These are phyloP conservation scores for Agaricales sp. DNA, from an alignment of 1,284 basidiomycete genomes.

Conservation along the genomic window DNA sequence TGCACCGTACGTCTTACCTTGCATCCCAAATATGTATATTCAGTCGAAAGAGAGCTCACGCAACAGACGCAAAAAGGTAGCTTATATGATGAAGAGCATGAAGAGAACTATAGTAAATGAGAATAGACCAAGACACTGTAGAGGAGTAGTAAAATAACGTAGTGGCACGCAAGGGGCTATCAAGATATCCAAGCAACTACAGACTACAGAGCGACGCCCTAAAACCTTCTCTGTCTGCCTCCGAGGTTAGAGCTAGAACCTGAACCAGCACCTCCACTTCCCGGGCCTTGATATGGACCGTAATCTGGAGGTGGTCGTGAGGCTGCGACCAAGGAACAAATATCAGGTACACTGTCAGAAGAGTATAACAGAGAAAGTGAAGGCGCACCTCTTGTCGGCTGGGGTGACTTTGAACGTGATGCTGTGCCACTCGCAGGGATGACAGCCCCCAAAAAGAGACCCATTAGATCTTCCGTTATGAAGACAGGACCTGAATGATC, in stretches of 20 bases:
- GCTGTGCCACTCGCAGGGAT: conserved; percentile 46
- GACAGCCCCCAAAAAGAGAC: conserved; percentile 63
- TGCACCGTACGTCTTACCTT: too few relatives aligned
- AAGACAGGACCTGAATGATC: conserved; percentile 68
- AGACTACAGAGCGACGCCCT: too few relatives aligned
- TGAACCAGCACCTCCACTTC: conserved; percentile 10
- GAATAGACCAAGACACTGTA: too few relatives aligned
- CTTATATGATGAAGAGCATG: too few relatives aligned
- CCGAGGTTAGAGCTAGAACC: too few relatives aligned
- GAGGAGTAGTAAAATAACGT: too few relatives aligned
- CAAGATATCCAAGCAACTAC: too few relatives aligned
- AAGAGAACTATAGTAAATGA: too few relatives aligned
- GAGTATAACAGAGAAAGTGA: conserved; percentile 11
- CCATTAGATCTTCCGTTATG: conserved; percentile 79
- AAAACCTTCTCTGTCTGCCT: background rate
- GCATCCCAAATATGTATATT: too few relatives aligned
- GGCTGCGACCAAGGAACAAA: conserved; percentile 19
- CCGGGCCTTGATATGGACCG: conserved; percentile 58
- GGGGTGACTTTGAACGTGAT: conserved; percentile 43
- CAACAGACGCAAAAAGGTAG: too few relatives aligned
- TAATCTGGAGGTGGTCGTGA: conserved; percentile 61
- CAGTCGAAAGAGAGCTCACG: too few relatives aligned
- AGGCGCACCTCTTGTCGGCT: conserved; percentile 28
- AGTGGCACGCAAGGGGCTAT: too few relatives aligned
- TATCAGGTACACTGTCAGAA: conserved; percentile 4